Evolutionary conservation across 1,284 basidiomycete genomes (phyloP).

Genomic region (Mycena sp.): DNA sequence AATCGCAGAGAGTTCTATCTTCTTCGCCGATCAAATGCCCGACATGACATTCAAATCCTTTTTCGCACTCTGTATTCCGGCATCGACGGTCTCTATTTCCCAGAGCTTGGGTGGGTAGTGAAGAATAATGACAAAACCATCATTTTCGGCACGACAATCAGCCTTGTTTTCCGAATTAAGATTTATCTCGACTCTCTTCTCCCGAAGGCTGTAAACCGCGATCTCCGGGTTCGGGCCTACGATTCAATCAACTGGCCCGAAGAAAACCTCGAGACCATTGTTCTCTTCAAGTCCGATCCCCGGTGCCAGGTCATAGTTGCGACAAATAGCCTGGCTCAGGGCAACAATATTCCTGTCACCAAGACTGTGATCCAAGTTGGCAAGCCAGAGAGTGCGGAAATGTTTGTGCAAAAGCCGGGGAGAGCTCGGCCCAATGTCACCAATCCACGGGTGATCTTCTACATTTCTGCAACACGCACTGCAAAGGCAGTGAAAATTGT

Average conservation of each 20-base stretch:
- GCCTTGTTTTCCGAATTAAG: conserved; percentile 34
- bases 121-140: conserved; percentile 31
- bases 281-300: conserved; percentile 26
- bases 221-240: conserved; percentile 30
- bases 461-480: conserved; percentile 25
- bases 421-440: conserved; percentile 27
- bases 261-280: conserved; percentile 33
- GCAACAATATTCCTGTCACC: conserved; percentile 34
- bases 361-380: conserved; percentile 34
- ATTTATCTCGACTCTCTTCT: conserved; percentile 34
- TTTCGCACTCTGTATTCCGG: too few relatives aligned
- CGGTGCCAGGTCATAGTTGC: conserved; percentile 32
- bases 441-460: conserved; percentile 32
- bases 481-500: conserved; percentile 18
- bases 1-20: conserved; percentile 31
- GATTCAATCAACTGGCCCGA: conserved; percentile 33
- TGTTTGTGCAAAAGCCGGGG: conserved; percentile 37
- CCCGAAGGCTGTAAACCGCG: neutral
- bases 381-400: conserved; percentile 35
- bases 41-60: too few relatives aligned
- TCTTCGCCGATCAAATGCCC: conserved; percentile 33
- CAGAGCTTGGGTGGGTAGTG: conserved; percentile 40
- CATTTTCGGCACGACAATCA: conserved; percentile 42
- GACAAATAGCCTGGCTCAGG: conserved; percentile 37
- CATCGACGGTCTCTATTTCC: too few relatives aligned